Evolutionary conservation across 768 basidiomycete genomes (phyloP).

Genomic region (Leccinum incarnatum): DNA sequence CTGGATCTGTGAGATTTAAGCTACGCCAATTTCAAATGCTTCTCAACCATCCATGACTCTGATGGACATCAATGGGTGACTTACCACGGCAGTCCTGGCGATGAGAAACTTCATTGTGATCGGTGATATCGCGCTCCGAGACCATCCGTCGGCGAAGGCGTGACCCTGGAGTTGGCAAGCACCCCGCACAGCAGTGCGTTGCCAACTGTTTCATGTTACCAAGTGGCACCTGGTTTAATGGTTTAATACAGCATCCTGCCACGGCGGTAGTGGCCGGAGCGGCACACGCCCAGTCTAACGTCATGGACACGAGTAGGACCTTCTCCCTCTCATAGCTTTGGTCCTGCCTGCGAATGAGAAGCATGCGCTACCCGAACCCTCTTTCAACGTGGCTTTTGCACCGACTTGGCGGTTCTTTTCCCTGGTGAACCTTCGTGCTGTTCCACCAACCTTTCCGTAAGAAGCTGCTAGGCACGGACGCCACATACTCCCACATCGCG

Average conservation of each 20-base stretch:
- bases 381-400: neutral
- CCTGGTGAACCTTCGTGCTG: neutral
- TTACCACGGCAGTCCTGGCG: neutral
- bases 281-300: neutral
- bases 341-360: neutral
- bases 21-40: conserved; percentile 61
- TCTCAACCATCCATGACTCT: conserved; percentile 18
- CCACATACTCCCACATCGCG: neutral
- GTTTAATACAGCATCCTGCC: neutral
- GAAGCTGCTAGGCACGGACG: neutral
- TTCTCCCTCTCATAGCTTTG: neutral
- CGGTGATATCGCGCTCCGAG: neutral
- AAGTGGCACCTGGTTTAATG: neutral
- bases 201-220: neutral
- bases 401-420: neutral
- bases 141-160: neutral
- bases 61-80: neutral
- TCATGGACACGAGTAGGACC: neutral
- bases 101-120: neutral
- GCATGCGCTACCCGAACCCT: neutral
- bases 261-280: neutral
- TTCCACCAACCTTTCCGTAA: neutral
- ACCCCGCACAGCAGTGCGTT: neutral
- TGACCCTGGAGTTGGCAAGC: neutral
- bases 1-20: conserved; percentile 76